Percentiles rank a stretch among this genome's conserved stretches.
Evolutionary conservation across 257 asterid genomes (phyloP).

Genomic region (Sherardia arvensis): DNA sequence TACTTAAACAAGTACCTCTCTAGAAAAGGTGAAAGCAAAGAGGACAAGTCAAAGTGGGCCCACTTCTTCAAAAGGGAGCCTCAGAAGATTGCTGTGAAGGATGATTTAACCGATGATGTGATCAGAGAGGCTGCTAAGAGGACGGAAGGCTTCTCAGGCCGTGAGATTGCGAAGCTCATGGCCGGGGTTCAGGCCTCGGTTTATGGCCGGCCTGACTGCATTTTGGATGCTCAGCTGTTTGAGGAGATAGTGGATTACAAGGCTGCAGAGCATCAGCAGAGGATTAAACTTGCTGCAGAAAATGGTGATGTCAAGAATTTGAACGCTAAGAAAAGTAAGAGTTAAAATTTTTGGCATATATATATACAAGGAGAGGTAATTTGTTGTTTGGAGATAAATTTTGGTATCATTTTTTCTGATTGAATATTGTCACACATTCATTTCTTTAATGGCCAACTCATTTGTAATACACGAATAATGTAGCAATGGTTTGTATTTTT

Average conservation of each 20-base stretch:
- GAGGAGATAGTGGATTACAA: slow-evolving; percentile 73
- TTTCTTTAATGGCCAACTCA: neutral
- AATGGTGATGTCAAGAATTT: slow-evolving; percentile 14
- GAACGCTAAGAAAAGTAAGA: neutral
- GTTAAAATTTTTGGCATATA: neutral
- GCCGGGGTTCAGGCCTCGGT: slow-evolving; percentile 93
- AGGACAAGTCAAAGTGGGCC: slow-evolving; percentile 35
- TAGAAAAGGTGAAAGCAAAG: slow-evolving; percentile 37
- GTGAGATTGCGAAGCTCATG: slow-evolving; percentile 93
- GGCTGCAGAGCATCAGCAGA: slow-evolving; percentile 78
- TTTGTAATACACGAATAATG: neutral
- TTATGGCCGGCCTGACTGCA: slow-evolving; percentile 80
- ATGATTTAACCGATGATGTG: slow-evolving; percentile 57
- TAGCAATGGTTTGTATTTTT: neutral
- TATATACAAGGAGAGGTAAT: neutral
- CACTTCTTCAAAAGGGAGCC: slow-evolving; percentile 43
- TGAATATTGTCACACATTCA: neutral
- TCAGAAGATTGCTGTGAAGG: slow-evolving; percentile 52
- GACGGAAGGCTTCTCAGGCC: slow-evolving; percentile 83
- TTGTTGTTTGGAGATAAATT: neutral
- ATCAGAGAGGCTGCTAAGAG: slow-evolving; percentile 59
- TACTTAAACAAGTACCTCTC: slow-evolving; percentile 69
- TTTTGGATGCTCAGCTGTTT: slow-evolving; percentile 53
- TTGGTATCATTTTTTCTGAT: no score
- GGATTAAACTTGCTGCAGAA: slow-evolving; percentile 57